phyloP scores from a whole-genome alignment of 106 monocot species.

The Dactylorhiza incarnata region DNA sequence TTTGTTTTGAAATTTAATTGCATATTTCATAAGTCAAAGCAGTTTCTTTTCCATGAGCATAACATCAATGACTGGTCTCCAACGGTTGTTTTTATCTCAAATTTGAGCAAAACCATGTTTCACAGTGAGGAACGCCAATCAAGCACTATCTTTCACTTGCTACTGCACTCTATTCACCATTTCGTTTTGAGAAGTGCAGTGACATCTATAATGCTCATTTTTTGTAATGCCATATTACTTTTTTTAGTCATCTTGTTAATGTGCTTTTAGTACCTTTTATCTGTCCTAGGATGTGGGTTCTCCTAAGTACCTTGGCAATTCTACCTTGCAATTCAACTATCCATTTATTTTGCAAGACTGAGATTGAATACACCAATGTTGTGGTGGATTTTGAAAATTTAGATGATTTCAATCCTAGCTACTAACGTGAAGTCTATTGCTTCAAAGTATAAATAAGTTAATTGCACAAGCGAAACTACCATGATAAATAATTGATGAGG shows the following conservation, averaged over 20 bases:
- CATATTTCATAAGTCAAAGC: neutral
- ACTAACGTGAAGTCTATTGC: neutral
- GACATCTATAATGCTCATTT: neutral
- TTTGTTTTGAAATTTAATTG: neutral
- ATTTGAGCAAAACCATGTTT: neutral
- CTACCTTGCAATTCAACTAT: neutral
- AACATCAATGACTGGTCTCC: neutral
- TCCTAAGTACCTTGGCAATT: neutral
- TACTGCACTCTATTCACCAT: neutral
- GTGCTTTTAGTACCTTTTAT: neutral
- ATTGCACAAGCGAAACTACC: neutral
- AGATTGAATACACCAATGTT: neutral
- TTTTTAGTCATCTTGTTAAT: neutral
- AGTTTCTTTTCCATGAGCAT: neutral
- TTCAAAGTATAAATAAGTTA: neutral
- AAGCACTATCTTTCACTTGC: neutral
- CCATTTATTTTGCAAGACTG: neutral
- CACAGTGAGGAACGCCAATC: neutral
- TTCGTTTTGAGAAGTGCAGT: neutral
- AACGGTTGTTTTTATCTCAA: neutral
- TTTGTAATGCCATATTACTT: neutral
- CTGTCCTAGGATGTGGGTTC: neutral
- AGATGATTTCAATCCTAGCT: neutral
- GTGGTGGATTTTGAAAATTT: neutral
- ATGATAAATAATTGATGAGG: neutral